Percentiles rank a stretch among this genome's conserved stretches.
Conservation (phyloP, 2,329 filamentous ascomycete genomes). For the Fusarium buxicola region DNA sequence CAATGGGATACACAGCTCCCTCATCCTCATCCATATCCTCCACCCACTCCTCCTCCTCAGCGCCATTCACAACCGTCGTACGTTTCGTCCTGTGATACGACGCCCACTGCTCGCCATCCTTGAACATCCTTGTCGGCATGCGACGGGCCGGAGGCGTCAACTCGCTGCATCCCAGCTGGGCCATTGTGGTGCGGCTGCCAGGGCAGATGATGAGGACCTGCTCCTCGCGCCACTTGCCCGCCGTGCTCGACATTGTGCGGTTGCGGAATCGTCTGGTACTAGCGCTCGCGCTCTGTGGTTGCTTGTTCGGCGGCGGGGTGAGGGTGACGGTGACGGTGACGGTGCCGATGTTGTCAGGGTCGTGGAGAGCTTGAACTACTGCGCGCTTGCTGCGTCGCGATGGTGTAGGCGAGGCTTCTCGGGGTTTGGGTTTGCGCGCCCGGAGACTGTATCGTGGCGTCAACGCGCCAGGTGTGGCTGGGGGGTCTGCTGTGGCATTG, state of each 20-base stretch:
- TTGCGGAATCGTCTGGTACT: slow-evolving; percentile 15
- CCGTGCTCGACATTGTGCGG: slow-evolving; percentile 64
- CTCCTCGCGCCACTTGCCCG: slow-evolving; percentile 72
- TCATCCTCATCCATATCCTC: slow-evolving; percentile 90
- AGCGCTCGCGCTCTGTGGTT: slow-evolving; percentile 7
- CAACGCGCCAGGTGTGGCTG: slow-evolving; percentile 31
- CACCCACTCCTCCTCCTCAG: slow-evolving; percentile 77
- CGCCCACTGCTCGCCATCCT: slow-evolving; percentile 79
- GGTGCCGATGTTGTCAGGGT: slow-evolving; percentile 16
- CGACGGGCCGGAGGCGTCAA: slow-evolving; percentile 90
- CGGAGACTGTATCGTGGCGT: slow-evolving; percentile 43
- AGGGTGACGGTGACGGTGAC: slow-evolving; percentile 23
- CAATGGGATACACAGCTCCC: slow-evolving; percentile 89
- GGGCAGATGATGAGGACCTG: slow-evolving; percentile 79
- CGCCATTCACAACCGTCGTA: slow-evolving; percentile 63
- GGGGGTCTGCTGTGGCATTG: slow-evolving; percentile 13
- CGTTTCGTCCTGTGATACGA: slow-evolving; percentile 82
- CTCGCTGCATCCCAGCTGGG: slow-evolving; percentile 89
- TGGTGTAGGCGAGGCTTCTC: slow-evolving; percentile 36
- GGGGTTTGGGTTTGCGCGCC: slow-evolving; percentile 42
- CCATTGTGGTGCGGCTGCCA: slow-evolving; percentile 89
- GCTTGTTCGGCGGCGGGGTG: slow-evolving; percentile 22
- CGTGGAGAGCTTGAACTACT: slow-evolving; percentile 1
- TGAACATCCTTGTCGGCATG: slow-evolving; percentile 94
- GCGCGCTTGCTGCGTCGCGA: slow-evolving; percentile 31